Base-by-base conservation (phyloP, 208 protist genomes). In the Leishmania martiniquensis region DNA sequence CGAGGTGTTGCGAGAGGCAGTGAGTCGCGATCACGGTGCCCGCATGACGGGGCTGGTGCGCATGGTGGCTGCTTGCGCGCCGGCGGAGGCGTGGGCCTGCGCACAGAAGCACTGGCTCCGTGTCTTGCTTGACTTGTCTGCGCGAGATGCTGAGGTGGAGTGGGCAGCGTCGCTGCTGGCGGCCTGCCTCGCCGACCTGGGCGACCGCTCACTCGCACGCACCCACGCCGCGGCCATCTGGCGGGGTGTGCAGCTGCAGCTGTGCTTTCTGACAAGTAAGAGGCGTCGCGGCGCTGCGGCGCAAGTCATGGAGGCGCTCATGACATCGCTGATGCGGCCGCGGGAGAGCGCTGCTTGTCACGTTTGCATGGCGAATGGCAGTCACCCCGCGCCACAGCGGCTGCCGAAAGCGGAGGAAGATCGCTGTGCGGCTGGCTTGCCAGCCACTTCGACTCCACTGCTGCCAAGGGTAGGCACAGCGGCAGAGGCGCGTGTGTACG, bases 151-250 rank as follows among this genome's bases (percentile, higher is more conserved):
- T 15, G 88, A 86, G 13, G 66, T 89, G 37, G n/a, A 76, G 60
- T 88, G 87, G 86, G 88, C 85, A 47, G 72, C 71, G 34, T 44
- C 75, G 29, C 60, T 91, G 34, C 87, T 94, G 29, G 81, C 78
- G 10, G 87, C 83, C 10, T 89, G 81, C 37, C 60, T 93, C 44
- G 39, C 75, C 54, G 81, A 84, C 17, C 81, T 83, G 5, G 85
- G 89, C 54, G 68, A 81, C 34, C 73, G 80, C 22, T 9, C 20
- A 12, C 34, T 71, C 0, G 52, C 59, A 15, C 77, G 75, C 22
- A 9, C 17, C 7, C 75, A 81, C 42, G 72, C 80, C 54, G 45
- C 49, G 17, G 37, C 76, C 37, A 47, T 77, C 22, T 66, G 72
- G 32, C 51, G 55, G 15, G 68, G 63, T 13, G 73, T 54, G 42